phyloP scores from a whole-genome alignment of 2,329 filamentous ascomycete genomes.

The Neoarthrinium moseri region DNA sequence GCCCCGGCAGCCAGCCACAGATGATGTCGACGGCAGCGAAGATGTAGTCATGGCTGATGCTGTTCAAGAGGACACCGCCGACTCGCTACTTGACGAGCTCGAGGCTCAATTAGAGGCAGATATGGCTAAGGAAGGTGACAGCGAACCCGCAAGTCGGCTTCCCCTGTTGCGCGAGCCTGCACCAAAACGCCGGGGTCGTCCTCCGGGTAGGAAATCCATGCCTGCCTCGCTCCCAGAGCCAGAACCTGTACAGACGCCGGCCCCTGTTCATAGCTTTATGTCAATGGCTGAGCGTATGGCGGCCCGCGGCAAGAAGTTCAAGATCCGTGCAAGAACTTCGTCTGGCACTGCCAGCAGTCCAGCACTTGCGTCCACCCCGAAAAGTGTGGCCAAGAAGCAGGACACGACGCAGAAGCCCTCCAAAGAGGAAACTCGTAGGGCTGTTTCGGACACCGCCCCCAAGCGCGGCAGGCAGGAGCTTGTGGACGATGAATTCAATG shows the following conservation, averaged over 20 bases:
- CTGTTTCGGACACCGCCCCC: neutral
- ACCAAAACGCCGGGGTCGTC: conserved; percentile 31
- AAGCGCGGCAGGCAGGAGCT: neutral
- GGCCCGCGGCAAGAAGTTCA: conserved; percentile 51
- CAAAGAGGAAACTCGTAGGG: no score
- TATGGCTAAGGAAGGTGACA: conserved; percentile 13
- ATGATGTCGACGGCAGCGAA: conserved; percentile 15
- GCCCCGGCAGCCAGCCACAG: conserved; percentile 26
- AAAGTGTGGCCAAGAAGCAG: neutral
- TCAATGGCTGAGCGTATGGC: conserved; percentile 60
- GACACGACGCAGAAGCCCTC: neutral
- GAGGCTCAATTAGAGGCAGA: conserved; percentile 33
- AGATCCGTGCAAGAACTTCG: conserved; percentile 37
- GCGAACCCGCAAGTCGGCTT: neutral
- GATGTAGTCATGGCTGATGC: conserved; percentile 26
- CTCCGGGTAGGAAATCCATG: conserved; percentile 19
- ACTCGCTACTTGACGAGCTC: conserved; percentile 29
- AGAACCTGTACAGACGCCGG: neutral
- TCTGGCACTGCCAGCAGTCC: no score
- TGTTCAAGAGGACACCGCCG: conserved; percentile 15
- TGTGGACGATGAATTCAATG: neutral
- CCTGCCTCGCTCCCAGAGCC: conserved; percentile 8
- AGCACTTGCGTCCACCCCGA: no score
- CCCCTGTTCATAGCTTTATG: conserved; percentile 33
- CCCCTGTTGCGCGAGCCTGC: conserved; percentile 5